Conservation (phyloP, 73 alveolate species). For the Stentor roeselii region DNA sequence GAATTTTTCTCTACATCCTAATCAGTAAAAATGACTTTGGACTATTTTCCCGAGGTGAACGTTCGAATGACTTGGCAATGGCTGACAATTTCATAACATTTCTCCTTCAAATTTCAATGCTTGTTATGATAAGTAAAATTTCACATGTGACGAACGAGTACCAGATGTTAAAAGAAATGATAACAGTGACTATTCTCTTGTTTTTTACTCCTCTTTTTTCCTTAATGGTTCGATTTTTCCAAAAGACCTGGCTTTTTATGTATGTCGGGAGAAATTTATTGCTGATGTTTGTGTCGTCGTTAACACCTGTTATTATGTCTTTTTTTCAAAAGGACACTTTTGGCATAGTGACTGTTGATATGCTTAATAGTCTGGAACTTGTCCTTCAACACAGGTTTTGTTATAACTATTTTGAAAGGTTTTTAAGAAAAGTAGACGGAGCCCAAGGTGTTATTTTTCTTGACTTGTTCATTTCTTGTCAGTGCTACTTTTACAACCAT, state of each 20-base stretch:
- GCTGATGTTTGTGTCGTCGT: not conserved
- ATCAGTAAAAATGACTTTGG: too few relatives aligned
- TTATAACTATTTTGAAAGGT: slow-evolving; percentile 1
- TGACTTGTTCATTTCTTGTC: not conserved
- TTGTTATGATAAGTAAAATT: not conserved
- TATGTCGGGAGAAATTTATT: not conserved
- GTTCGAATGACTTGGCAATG: not conserved
- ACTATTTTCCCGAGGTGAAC: not conserved
- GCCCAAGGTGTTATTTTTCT: not conserved
- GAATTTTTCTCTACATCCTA: not conserved
- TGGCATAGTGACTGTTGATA: not conserved
- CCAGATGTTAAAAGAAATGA: not conserved
- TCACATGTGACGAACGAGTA: not conserved
- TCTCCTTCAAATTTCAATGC: not conserved
- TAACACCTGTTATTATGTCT: not conserved
- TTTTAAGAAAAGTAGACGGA: not conserved
- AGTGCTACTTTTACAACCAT: not conserved
- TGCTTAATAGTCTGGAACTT: not conserved
- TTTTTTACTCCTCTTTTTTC: not conserved
- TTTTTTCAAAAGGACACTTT: not conserved
- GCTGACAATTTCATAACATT: not conserved
- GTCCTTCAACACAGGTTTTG: not conserved
- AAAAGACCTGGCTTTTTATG: not conserved
- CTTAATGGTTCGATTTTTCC: not conserved
- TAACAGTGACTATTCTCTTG: not conserved